These are phyloP conservation scores for Magnaporthiopsis incrustans DNA, from an alignment of 2,329 filamentous ascomycete genomes.

Conservation along the genomic window DNA sequence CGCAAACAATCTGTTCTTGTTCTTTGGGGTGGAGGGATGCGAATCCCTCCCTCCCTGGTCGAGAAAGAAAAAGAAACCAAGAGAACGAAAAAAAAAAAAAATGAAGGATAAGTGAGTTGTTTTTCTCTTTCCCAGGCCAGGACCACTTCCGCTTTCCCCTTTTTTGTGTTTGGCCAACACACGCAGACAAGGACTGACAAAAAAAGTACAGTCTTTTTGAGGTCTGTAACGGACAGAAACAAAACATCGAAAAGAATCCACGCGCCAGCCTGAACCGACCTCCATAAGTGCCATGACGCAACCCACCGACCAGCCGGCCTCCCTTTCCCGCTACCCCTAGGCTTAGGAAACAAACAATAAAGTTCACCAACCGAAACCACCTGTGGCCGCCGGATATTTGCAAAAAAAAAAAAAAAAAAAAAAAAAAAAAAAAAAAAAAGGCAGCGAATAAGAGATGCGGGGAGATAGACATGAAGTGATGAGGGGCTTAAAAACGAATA, in stretches of 20 bases:
- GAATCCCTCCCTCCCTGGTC: neutral
- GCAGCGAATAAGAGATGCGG: neutral
- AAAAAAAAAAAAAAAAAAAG: neutral
- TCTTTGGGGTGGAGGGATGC: neutral
- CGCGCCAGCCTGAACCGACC: slow-evolving; percentile 3
- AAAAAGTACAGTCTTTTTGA: neutral
- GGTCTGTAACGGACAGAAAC: neutral
- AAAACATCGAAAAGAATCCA: slow-evolving; percentile 1
- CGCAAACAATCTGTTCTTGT: neutral
- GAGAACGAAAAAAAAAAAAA: neutral
- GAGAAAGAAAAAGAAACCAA: neutral
- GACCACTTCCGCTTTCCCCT: neutral
- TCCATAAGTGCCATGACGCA: neutral
- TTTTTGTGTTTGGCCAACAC: neutral
- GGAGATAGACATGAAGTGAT: neutral
- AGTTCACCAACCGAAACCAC: neutral
- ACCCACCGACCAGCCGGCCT: slow-evolving; percentile 1
- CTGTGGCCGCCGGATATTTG: slow-evolving; percentile 1
- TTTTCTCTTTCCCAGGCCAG: neutral
- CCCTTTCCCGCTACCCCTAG: neutral
- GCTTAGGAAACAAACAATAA: neutral
- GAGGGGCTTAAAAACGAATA: neutral
- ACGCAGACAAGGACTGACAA: neutral
- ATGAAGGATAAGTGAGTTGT: neutral
- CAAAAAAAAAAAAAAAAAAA: neutral